Evolutionary conservation across 2,329 filamentous ascomycete species (phyloP).

Genomic region (Cadophora gregata): DNA sequence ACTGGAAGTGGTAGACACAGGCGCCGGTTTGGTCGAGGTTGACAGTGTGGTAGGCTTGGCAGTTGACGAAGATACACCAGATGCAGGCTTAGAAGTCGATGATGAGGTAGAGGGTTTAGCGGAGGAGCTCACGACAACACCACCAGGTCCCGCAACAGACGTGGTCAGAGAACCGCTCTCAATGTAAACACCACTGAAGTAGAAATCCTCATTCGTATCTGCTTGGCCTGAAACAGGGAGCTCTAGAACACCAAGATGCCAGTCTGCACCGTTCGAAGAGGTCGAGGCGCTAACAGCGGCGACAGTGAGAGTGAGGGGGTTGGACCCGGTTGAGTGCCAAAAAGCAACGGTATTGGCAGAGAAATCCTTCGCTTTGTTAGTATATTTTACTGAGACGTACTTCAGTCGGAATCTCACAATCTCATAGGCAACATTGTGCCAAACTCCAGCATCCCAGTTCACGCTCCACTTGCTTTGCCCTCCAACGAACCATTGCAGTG

Average conservation of each 20-base stretch:
- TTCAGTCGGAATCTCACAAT: slow-evolving; percentile 51
- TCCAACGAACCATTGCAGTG: slow-evolving; percentile 70
- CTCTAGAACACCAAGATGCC: slow-evolving; percentile 74
- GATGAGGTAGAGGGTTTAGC: slow-evolving; percentile 4
- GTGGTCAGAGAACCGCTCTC: slow-evolving; percentile 60
- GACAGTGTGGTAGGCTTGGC: slow-evolving; percentile 57
- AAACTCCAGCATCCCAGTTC: slow-evolving; percentile 65
- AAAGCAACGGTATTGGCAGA: slow-evolving; percentile 64
- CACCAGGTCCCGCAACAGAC: slow-evolving; percentile 46
- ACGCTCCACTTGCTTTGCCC: slow-evolving; percentile 67
- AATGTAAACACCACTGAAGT: slow-evolving; percentile 74
- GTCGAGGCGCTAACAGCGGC: slow-evolving; percentile 65
- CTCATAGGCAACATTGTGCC: slow-evolving; percentile 79
- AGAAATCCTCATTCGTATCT: slow-evolving; percentile 68
- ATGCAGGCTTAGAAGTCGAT: slow-evolving; percentile 8
- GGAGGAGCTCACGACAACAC: slow-evolving; percentile 28
- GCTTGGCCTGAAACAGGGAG: slow-evolving; percentile 62
- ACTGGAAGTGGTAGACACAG: slow-evolving; percentile 2
- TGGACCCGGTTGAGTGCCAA: slow-evolving; percentile 71
- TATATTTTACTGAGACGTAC: not conserved
- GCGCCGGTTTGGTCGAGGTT: slow-evolving; percentile 45
- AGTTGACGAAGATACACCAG: slow-evolving; percentile 4
- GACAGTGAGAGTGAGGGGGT: slow-evolving; percentile 62
- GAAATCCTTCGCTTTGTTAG: slow-evolving; percentile 56
- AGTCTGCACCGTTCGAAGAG: slow-evolving; percentile 71